Percentiles rank a stretch among this genome's conserved stretches.
Conservation (phyloP, 2,329 filamentous ascomycete genomes). For the Xylaria sp. region DNA sequence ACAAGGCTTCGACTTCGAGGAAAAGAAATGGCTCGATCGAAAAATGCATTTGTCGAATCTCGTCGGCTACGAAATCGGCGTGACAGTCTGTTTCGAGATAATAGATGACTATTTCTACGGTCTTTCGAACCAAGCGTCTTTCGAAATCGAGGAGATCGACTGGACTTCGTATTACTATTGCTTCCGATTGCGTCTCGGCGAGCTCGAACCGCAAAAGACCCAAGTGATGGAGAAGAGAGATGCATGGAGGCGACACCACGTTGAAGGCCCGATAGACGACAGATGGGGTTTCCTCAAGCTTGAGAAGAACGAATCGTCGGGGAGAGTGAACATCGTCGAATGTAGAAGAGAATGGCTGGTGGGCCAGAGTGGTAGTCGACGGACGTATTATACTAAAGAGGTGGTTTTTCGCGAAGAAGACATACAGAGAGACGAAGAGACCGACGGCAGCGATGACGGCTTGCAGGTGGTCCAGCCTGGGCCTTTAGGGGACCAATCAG, state of each 20-base stretch:
- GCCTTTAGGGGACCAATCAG: too few relatives aligned
- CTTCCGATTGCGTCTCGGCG: slow-evolving; percentile 61
- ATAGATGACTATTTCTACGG: slow-evolving; percentile 68
- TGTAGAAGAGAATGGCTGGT: slow-evolving; percentile 68
- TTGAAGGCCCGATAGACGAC: slow-evolving; percentile 73
- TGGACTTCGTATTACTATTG: slow-evolving; percentile 73
- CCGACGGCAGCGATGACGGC: too few relatives aligned
- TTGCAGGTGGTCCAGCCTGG: too few relatives aligned
- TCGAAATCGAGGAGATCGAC: slow-evolving; percentile 64
- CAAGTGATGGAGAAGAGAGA: slow-evolving; percentile 48
- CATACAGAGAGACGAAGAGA: too few relatives aligned
- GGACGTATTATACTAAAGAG: slow-evolving; percentile 67
- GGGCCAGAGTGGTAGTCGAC: slow-evolving; percentile 56
- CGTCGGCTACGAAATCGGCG: slow-evolving; percentile 66
- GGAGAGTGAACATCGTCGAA: slow-evolving; percentile 66
- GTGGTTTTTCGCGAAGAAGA: slow-evolving; percentile 49
- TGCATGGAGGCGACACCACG: slow-evolving; percentile 69
- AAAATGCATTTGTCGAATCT: slow-evolving; percentile 59
- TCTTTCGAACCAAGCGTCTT: slow-evolving; percentile 66
- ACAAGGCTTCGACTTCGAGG: slow-evolving; percentile 52
- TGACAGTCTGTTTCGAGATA: slow-evolving; percentile 72
- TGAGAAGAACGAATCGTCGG: slow-evolving; percentile 60
- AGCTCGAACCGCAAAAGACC: slow-evolving; percentile 42
- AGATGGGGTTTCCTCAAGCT: slow-evolving; percentile 71
- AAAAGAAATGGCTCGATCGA: slow-evolving; percentile 43